A percentile compares a stretch with the other conserved stretches of the same genome.
Conservation (phyloP, 169 alveolate genomes). For the Blepharisma undulans region DNA sequence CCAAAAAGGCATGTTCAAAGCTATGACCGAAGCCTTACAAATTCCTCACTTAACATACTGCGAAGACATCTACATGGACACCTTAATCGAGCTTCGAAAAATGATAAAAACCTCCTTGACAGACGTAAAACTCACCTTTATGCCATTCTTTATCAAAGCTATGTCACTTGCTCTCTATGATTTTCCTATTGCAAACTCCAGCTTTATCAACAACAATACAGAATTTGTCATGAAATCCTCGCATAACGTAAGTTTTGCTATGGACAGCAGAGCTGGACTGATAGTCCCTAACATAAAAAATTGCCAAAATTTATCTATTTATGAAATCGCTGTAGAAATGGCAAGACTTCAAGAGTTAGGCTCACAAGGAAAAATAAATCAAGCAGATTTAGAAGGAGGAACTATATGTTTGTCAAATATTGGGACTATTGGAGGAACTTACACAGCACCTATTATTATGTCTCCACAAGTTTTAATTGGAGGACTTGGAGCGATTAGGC, state of each 20-base stretch:
- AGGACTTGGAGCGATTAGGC: slow-evolving; percentile 84
- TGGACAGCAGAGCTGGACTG: slow-evolving; percentile 92
- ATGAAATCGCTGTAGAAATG: slow-evolving; percentile 89
- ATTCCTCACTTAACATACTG: slow-evolving; percentile 70
- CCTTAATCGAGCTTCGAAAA: slow-evolving; percentile 55
- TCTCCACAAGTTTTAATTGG: slow-evolving; percentile 93
- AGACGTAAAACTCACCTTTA: slow-evolving; percentile 81
- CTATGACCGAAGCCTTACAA: slow-evolving; percentile 58
- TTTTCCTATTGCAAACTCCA: slow-evolving; percentile 88
- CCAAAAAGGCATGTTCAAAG: slow-evolving; percentile 43
- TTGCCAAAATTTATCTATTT: slow-evolving; percentile 85
- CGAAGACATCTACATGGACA: slow-evolving; percentile 72
- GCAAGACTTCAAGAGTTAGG: slow-evolving; percentile 81
- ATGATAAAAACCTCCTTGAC: slow-evolving; percentile 47
- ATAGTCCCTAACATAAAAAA: slow-evolving; percentile 93
- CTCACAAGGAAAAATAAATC: slow-evolving; percentile 74
- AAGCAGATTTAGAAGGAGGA: slow-evolving; percentile 89
- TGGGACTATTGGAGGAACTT: slow-evolving; percentile 94
- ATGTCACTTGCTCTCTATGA: slow-evolving; percentile 87
- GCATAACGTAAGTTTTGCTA: slow-evolving; percentile 93
- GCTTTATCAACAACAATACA: slow-evolving; percentile 51
- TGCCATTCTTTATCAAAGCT: slow-evolving; percentile 91
- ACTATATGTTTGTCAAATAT: slow-evolving; percentile 91
- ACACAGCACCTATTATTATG: slow-evolving; percentile 89
- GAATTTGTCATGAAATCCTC: slow-evolving; percentile 63